Base-by-base conservation (phyloP, 176 grass and related monocot species). In the Oryza coarctata region DNA sequence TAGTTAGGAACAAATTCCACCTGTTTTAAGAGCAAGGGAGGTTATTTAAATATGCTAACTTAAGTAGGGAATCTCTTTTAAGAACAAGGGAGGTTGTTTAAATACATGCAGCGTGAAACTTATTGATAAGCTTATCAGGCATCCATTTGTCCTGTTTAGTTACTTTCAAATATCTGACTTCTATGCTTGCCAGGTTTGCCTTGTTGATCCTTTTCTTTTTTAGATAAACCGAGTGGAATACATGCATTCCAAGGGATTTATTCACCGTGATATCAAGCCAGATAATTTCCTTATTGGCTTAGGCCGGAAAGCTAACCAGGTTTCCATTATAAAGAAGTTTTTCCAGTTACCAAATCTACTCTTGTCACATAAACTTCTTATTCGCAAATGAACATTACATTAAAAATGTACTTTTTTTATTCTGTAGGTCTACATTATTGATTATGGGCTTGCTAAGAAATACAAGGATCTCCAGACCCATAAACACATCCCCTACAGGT, bases 361-460 rank as follows among this genome's bases (percentile, higher is more conserved):
- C 9, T 20, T 63, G n/a, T n/a, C n/a, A n/a, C n/a, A n/a, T n/a
- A n/a, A n/a, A n/a, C n/a, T n/a, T n/a, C n/a, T n/a, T n/a, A n/a
- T n/a, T n/a, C n/a, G n/a, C n/a, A n/a, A n/a, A n/a, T n/a, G n/a
- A n/a, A n/a, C n/a, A n/a, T n/a, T n/a, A n/a, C n/a, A n/a, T n/a
- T n/a, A n/a, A n/a, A n/a, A 18, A 50, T 71, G 9, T 38, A 25
- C 26, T 61, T 0, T 33, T 83, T 58, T 83, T 63, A 27, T 80
- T 70, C 2, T 74, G 45, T 70, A 97, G 94, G 94, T 97, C 39
- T 97, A 97, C 57, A 92, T 97, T 35, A 97, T 97, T 84, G 94
- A 97, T 85, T 97, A 94, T 82, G 94, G 94, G 11, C 91, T 97
- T 88, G 91, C 94, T 63, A 97, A 97, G 83, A 97, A 97, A 84